phyloP scores from a whole-genome alignment of 805 yeast genomes.

The Cyberlindnera mississippiensis region DNA sequence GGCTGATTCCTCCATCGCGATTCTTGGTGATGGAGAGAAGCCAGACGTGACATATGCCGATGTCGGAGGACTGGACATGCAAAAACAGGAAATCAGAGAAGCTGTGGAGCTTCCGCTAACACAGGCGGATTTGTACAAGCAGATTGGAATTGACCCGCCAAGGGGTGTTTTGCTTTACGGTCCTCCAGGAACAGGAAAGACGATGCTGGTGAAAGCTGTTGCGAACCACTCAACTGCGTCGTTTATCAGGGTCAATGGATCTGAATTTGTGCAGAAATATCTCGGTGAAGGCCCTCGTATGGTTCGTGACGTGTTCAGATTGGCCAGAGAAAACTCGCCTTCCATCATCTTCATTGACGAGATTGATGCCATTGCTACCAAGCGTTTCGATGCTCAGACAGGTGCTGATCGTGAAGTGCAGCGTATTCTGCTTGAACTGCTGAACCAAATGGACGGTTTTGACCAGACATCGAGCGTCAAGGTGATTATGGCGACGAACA shows the following conservation, averaged over 20 bases:
- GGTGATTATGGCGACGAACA: conserved; percentile 96
- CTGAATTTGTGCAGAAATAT: conserved; percentile 95
- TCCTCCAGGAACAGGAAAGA: conserved; percentile 99
- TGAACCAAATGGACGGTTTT: conserved; percentile 95
- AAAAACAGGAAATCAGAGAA: conserved; percentile 97
- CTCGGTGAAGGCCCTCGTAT: conserved; percentile 99
- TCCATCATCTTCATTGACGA: conserved; percentile 97
- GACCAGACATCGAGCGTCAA: conserved; percentile 91
- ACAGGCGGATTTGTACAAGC: conserved; percentile 92
- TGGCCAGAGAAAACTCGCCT: conserved; percentile 93
- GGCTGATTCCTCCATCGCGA: conserved; percentile 94
- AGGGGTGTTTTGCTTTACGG: conserved; percentile 96
- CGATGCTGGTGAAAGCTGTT: conserved; percentile 92
- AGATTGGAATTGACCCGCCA: conserved; percentile 99
- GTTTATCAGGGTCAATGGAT: conserved; percentile 96
- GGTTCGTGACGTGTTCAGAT: conserved; percentile 87
- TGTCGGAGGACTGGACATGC: conserved; percentile 99
- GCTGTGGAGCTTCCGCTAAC: conserved; percentile 92
- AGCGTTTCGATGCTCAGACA: conserved; percentile 95
- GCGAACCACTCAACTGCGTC: conserved; percentile 99
- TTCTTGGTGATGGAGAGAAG: conserved; percentile 90
- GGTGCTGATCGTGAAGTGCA: too few species aligned
- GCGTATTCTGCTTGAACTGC: conserved; percentile 88
- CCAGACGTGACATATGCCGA: conserved; percentile 94
- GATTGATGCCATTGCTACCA: conserved; percentile 97